Conservation (phyloP, 2,329 filamentous ascomycete species). For the Diaporthe sp. region DNA sequence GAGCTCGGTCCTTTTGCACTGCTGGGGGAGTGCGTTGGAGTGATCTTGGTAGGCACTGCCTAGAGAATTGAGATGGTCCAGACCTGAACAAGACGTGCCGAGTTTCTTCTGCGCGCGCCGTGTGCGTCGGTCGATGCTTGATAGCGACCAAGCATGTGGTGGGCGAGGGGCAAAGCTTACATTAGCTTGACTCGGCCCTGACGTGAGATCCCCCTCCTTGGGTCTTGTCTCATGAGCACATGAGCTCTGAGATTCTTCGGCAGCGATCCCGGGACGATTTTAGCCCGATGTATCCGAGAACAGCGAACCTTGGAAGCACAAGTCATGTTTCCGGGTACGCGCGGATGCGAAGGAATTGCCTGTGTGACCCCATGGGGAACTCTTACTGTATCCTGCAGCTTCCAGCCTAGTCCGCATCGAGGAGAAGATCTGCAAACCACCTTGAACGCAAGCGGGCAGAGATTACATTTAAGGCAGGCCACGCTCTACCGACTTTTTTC, state of each 20-base stretch:
- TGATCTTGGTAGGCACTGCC: background rate
- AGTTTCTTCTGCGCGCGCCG: background rate
- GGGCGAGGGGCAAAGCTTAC: background rate
- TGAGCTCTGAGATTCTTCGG: background rate
- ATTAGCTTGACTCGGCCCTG: background rate
- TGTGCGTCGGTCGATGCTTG: slow-evolving; percentile 1
- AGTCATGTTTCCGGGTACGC: slow-evolving; percentile 22
- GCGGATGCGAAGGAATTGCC: background rate
- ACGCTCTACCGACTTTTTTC: background rate
- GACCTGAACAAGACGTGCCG: background rate
- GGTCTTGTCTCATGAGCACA: slow-evolving; percentile 7
- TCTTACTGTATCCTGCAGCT: slow-evolving; percentile 13
- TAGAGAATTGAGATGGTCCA: background rate
- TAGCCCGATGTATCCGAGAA: slow-evolving; percentile 13
- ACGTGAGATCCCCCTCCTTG: slow-evolving; percentile 12
- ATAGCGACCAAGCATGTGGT: background rate
- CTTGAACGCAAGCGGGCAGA: slow-evolving; percentile 2
- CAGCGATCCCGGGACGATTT: slow-evolving; percentile 9
- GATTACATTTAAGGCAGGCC: background rate
- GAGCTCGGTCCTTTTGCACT: slow-evolving; percentile 5
- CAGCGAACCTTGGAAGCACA: background rate
- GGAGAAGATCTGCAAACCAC: slow-evolving; percentile 7
- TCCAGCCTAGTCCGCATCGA: background rate
- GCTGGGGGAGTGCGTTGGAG: background rate
- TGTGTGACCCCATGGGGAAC: slow-evolving; percentile 29